Conservation (phyloP, 352 stramenopile genomes). For the Globisporangium takayamanum region DNA sequence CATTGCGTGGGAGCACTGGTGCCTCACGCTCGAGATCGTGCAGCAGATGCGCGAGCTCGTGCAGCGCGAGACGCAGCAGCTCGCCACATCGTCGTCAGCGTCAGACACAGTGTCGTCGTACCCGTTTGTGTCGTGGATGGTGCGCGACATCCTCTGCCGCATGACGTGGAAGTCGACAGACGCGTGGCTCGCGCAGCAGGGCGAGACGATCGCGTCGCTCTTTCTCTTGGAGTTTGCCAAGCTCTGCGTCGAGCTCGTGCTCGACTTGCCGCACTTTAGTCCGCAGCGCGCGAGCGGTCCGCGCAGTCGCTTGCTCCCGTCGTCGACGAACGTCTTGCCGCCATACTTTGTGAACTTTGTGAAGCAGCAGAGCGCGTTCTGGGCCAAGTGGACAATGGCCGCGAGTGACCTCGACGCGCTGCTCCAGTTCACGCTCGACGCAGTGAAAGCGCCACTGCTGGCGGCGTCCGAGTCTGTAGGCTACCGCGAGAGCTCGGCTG, state of each 20-base stretch:
- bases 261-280: slow-evolving; percentile 73
- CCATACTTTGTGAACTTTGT: slow-evolving; percentile 87
- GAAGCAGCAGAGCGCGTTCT: slow-evolving; percentile 66
- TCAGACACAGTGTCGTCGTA: slow-evolving; percentile 36
- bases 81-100: slow-evolving; percentile 22
- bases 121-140: slow-evolving; percentile 77
- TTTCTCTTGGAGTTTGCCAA: slow-evolving; percentile 72
- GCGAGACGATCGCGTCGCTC: slow-evolving; percentile 46
- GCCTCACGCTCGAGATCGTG: slow-evolving; percentile 71
- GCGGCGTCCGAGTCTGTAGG: not conserved
- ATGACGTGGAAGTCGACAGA: slow-evolving; percentile 78
- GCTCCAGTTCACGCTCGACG: slow-evolving; percentile 49
- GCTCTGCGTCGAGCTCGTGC: slow-evolving; percentile 65
- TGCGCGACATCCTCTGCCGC: slow-evolving; percentile 75
- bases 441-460: slow-evolving; percentile 46
- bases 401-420: slow-evolving; percentile 47
- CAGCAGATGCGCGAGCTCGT: slow-evolving; percentile 80
- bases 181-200: slow-evolving; percentile 52
- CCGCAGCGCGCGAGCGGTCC: slow-evolving; percentile 19
- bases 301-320: slow-evolving; percentile 27
- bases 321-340: slow-evolving; percentile 61
- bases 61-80: slow-evolving; percentile 52
- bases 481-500: not conserved
- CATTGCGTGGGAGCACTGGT: slow-evolving; percentile 81
- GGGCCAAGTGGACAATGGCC: slow-evolving; percentile 70